Percentiles rank a stretch among this genome's conserved stretches.
phyloP scores from a whole-genome alignment of 129 eudicot species.

The Escallonia rubra region DNA sequence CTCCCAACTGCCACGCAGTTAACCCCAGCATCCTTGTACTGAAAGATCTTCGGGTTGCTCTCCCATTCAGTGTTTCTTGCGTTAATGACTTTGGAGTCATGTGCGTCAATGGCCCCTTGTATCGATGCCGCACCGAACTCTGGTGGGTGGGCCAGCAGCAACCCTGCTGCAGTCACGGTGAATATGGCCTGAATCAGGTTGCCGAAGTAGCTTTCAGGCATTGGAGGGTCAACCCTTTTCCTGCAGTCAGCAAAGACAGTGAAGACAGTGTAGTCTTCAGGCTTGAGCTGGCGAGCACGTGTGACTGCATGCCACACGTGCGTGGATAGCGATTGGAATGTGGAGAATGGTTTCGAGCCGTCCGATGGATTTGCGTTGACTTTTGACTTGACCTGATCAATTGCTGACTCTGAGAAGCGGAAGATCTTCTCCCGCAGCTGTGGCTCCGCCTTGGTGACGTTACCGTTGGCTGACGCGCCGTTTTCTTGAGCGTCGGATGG shows the following conservation, averaged over 20 bases:
- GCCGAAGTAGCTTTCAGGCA: constrained; percentile 95
- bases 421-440: constrained; percentile 67
- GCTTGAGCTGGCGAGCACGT: constrained; percentile 74
- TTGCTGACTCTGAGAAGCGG: constrained; percentile 70
- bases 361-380: constrained; percentile 46
- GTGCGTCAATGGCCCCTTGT: constrained; percentile 59
- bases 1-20: constrained; percentile 99
- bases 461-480: constrained; percentile 28
- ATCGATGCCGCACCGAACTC: constrained; percentile 71
- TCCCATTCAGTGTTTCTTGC: constrained; percentile 81
- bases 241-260: constrained; percentile 97
- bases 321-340: constrained; percentile 87
- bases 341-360: constrained; percentile 70
- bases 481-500: constrained; percentile 48
- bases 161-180: constrained; percentile 89
- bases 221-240: constrained; percentile 86
- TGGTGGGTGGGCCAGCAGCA: constrained; percentile 53
- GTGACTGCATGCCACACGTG: constrained; percentile 95
- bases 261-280: constrained; percentile 84
- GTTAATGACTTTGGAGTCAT: constrained; percentile 65
- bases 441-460: constrained; percentile 28
- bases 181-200: constrained; percentile 92
- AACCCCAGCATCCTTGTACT: constrained; percentile 86
- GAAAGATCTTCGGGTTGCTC: constrained; percentile 70
- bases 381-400: constrained; percentile 61